phyloP scores from a whole-genome alignment of 306 rosid genomes.

The Rosa multiflora region DNA sequence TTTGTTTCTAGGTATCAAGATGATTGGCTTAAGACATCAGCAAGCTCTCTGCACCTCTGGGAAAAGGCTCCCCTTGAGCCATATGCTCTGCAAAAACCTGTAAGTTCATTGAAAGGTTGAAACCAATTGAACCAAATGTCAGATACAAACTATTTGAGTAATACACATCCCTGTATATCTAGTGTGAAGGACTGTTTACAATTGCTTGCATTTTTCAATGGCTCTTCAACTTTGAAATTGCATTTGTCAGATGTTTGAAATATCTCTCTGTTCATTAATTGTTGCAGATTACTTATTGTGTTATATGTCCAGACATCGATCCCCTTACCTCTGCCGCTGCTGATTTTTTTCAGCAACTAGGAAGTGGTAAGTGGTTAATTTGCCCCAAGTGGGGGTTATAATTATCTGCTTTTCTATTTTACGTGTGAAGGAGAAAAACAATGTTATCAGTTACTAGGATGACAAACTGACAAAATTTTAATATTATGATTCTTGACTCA shows the following conservation, averaged over 20 bases:
- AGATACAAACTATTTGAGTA: slow-evolving; percentile 12
- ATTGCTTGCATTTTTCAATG: neutral
- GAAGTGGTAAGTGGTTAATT: slow-evolving; percentile 64
- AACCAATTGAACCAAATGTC: slow-evolving; percentile 15
- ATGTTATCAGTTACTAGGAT: neutral
- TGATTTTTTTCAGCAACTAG: slow-evolving; percentile 97
- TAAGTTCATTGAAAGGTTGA: slow-evolving; percentile 39
- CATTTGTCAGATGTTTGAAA: neutral
- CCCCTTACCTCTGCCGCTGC: slow-evolving; percentile 93
- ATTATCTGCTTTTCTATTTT: neutral
- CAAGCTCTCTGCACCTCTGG: slow-evolving; percentile 78
- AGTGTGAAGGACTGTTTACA: slow-evolving; percentile 7
- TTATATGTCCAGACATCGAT: slow-evolving; percentile 93
- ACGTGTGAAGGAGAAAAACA: neutral
- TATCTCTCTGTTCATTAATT: slow-evolving; percentile 26
- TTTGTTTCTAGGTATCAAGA: slow-evolving; percentile 79
- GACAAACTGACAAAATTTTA: neutral
- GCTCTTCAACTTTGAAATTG: slow-evolving; percentile 4
- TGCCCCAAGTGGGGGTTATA: neutral
- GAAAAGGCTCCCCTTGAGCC: slow-evolving; percentile 99
- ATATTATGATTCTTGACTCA: neutral
- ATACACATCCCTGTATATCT: slow-evolving; percentile 11
- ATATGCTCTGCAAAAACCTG: slow-evolving; percentile 86
- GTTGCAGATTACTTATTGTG: slow-evolving; percentile 77
- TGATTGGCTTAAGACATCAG: slow-evolving; percentile 98